These are phyloP conservation scores for Lentinus polychrous DNA, from an alignment of 1,284 basidiomycete genomes.

Conservation along the genomic window DNA sequence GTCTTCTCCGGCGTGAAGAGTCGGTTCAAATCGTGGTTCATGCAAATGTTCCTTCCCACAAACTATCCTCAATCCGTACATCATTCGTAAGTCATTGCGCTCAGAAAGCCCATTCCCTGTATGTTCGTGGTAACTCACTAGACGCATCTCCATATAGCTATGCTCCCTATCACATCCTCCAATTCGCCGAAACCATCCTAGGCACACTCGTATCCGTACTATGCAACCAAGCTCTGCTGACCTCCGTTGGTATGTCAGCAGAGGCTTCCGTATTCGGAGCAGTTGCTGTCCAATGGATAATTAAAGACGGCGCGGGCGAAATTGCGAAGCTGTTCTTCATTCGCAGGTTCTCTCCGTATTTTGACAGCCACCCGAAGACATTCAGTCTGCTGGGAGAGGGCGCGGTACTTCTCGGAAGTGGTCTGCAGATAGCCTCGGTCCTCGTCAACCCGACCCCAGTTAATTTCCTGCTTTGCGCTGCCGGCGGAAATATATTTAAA, in stretches of 20 bases:
- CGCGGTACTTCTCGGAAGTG: slow-evolving; percentile 21
- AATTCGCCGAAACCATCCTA: slow-evolving; percentile 23
- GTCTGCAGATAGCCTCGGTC: slow-evolving; percentile 23
- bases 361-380: slow-evolving; percentile 28
- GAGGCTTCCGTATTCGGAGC: slow-evolving; percentile 28
- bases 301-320: slow-evolving; percentile 28
- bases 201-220: slow-evolving; percentile 25
- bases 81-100: slow-evolving; percentile 20
- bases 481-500: slow-evolving; percentile 27
- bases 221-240: slow-evolving; percentile 27
- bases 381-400: slow-evolving; percentile 22
- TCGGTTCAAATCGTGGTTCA: slow-evolving; percentile 21
- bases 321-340: slow-evolving; percentile 29
- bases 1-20: slow-evolving; percentile 14
- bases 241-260: slow-evolving; percentile 25
- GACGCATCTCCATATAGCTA: slow-evolving; percentile 15
- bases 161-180: slow-evolving; percentile 24
- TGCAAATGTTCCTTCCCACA: slow-evolving; percentile 27
- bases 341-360: slow-evolving; percentile 24
- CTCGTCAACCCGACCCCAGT: slow-evolving; percentile 19
- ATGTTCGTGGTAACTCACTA: background rate
- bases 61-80: slow-evolving; percentile 28
- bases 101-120: background rate
- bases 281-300: slow-evolving; percentile 29
- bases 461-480: slow-evolving; percentile 26